phyloP scores from a whole-genome alignment of 495 filamentous ascomycete species.

The Thermothielavioides terrestris region DNA sequence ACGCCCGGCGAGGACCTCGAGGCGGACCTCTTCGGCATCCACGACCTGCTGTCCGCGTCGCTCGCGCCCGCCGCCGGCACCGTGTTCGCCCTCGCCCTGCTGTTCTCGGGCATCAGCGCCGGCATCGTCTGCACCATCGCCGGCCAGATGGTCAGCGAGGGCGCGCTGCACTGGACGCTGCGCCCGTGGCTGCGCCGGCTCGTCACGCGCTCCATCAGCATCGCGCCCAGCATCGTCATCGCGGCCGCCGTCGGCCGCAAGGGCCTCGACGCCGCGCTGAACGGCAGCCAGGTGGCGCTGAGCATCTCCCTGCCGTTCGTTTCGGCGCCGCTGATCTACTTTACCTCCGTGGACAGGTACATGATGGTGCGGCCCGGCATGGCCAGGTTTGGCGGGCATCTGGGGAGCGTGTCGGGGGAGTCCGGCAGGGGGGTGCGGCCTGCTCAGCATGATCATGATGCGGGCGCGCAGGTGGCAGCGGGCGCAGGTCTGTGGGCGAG shows the following conservation, averaged over 20 bases:
- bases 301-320: slow-evolving; percentile 77
- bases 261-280: slow-evolving; percentile 22
- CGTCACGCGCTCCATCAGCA: slow-evolving; percentile 53
- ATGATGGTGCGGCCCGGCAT: slow-evolving; percentile 56
- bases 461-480: background rate
- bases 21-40: slow-evolving; percentile 76
- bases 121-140: slow-evolving; percentile 54
- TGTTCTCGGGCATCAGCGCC: slow-evolving; percentile 45
- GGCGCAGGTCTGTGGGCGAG: background rate
- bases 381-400: slow-evolving; percentile 20
- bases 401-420: background rate
- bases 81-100: slow-evolving; percentile 47
- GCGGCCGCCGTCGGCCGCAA: slow-evolving; percentile 50
- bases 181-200: slow-evolving; percentile 44
- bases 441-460: no score
- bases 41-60: slow-evolving; percentile 59
- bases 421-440: slow-evolving; percentile 11
- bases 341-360: slow-evolving; percentile 71
- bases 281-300: slow-evolving; percentile 69
- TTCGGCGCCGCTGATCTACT: slow-evolving; percentile 75
- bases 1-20: slow-evolving; percentile 42
- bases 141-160: slow-evolving; percentile 51
- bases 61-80: slow-evolving; percentile 63
- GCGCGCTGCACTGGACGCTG: slow-evolving; percentile 53
- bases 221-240: slow-evolving; percentile 69